Evolutionary conservation across 164 flowering plant genomes (phyloP), one percentile per base, ranked within the genome.

Genomic region (Vitis riparia): DNA sequence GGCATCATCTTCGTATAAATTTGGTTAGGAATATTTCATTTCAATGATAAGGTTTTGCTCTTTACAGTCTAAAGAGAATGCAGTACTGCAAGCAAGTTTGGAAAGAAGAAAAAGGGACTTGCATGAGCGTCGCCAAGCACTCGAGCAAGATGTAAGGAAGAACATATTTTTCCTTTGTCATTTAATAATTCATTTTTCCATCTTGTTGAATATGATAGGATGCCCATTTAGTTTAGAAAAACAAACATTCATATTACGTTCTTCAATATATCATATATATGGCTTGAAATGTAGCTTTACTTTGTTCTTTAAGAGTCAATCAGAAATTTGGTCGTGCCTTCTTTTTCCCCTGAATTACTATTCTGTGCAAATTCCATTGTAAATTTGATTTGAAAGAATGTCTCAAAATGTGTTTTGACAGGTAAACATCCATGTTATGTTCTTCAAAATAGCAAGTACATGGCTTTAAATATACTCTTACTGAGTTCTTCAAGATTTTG

Each of bases 141-240:
- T 96, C 52, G 94, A 93, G 80, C 81, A 84, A 82, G 98, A 93
- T 71, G 99, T 93, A 91, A 27, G 63, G 58, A 27, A 63, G 52
- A 63, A 12, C 0, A 37, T 37, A 37, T 37, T 37, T 32, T 37
- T 37, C 44, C 7, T 37, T 37, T 37, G 44, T 37, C 44, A 37
- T 37, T 37, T 2, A 23, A 23, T 23, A 23, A 23, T 23, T 23
- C 27, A 23, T 12, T 68, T 58, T 29, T 68, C 51, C 51, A 19
- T 64, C 37, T 50, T 55, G 51, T 29, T 32, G 44, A 10, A 48
- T 16, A 56, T 56, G 48, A 62, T 11, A 51, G 12, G 13, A 17
- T 67, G 66, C 65, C 49, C 15, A 15, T 37, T 37, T 37, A 37
- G 44, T 37, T 3, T 37, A 37, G 44, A 37, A 37, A 37, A 37